A percentile compares a stretch with the other conserved stretches of the same genome.
Evolutionary conservation across 352 stramenopile species (phyloP).

Genomic region (Globisporangium splendens): DNA sequence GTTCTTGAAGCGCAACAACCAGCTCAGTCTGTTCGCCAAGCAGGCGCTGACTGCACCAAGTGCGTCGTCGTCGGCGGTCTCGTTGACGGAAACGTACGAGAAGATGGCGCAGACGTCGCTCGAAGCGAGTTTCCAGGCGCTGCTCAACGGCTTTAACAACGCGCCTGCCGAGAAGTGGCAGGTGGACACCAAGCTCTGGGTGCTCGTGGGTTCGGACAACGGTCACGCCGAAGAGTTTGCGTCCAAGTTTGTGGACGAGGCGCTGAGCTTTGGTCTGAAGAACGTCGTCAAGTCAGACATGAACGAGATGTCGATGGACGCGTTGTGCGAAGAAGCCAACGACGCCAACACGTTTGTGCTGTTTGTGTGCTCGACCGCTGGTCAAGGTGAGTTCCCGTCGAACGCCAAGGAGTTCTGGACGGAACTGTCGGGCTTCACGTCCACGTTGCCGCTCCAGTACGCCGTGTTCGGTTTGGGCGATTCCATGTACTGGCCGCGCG

Average conservation of each 20-base stretch:
- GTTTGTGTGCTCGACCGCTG: conserved; percentile 77
- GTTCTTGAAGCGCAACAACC: conserved; percentile 89
- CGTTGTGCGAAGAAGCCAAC: conserved; percentile 63
- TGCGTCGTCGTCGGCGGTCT: conserved; percentile 15
- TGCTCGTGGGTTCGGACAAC: conserved; percentile 78
- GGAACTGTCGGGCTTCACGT: conserved; percentile 49
- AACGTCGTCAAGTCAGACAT: conserved; percentile 83
- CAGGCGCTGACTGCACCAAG: conserved; percentile 48
- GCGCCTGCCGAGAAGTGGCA: conserved; percentile 50
- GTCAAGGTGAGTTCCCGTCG: conserved; percentile 74
- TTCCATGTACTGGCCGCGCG: conserved; percentile 75
- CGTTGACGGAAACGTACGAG: conserved; percentile 66
- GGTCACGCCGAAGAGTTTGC: conserved; percentile 71
- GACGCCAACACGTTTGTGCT: conserved; percentile 70
- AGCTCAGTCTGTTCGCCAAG: conserved; percentile 87
- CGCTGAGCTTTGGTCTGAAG: conserved; percentile 61
- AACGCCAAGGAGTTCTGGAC: conserved; percentile 83
- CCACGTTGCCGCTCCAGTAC: conserved; percentile 69
- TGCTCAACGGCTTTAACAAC: conserved; percentile 64
- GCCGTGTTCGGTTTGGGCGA: conserved; percentile 80
- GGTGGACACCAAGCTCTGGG: conserved; percentile 67
- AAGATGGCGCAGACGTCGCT: conserved; percentile 80
- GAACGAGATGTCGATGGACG: conserved; percentile 75
- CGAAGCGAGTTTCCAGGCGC: conserved; percentile 77
- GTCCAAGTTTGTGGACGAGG: conserved; percentile 67